Base-by-base conservation (phyloP, 257 asterid genomes). In the Penstemon barbatus region DNA sequence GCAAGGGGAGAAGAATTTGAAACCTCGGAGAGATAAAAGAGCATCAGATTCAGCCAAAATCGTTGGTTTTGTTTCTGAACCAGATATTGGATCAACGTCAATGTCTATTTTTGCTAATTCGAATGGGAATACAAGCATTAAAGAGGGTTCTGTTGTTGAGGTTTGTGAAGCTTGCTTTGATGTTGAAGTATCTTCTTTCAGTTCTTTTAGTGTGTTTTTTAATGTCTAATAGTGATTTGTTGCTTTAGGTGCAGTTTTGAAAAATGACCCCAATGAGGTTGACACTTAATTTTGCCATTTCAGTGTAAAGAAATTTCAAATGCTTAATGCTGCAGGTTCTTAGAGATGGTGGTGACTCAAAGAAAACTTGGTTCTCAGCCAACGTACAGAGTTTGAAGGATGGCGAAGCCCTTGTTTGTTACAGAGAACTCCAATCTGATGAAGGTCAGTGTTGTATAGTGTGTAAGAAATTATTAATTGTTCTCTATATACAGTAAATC, bases 101-200 rank as follows among this genome's bases (percentile, higher is more conserved):
- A 68, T 39, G 15, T 15, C 69, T 44, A 33, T 54, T 11, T 43
- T 70, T 36, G 58, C 15, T 58, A 57, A 52, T 66, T 71, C 63
- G 5, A 6, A 68, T 73, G 84, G 59, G 54, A 68, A 25, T 61
- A 33, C 52, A 50, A 75, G 81, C 78, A 86, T 91, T 48, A 79
- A 76, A 73, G 96, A 85, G 82, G 89, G 91, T 74, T 80, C 89
- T 69, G 70, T 61, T 69, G 96, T 95, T 72, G 99, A 95, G 99
- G 99, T 95, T 68, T 62, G 75, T 65, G 53, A 62, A 25, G 64
- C 71, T 45, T 61, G n/a, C 75, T 2, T 70, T 68, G 63, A 4
- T 70, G 42, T 45, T 68, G n/a, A 50, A 49, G 11, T 33, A 38
- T 72, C 63, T 58, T 45, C 6, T 71, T 15, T 78, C 46, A 49